Evolutionary conservation across 202 grass and related monocot genomes (phyloP).

Genomic region (Panicum hallii): DNA sequence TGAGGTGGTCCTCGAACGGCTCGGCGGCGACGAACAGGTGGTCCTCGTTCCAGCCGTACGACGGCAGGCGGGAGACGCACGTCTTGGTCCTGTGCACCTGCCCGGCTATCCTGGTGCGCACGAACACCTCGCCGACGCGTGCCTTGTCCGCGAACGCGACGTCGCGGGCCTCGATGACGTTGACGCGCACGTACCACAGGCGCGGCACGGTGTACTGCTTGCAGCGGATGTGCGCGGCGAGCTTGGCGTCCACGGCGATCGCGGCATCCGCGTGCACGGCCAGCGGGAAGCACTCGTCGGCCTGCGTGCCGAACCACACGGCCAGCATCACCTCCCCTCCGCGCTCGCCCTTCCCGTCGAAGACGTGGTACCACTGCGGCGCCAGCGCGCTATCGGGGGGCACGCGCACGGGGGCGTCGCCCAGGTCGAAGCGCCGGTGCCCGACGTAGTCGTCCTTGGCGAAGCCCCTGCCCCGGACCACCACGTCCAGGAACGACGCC

Average conservation of each 20-base stretch:
- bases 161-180: constrained; percentile 71
- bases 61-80: constrained; percentile 54
- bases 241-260: constrained; percentile 48
- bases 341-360: constrained; percentile 42
- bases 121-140: constrained; percentile 62
- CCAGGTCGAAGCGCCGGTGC: constrained; percentile 52
- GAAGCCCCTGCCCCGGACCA: constrained; percentile 59
- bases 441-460: constrained; percentile 57
- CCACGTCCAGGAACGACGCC: constrained; percentile 63
- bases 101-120: constrained; percentile 50
- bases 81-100: constrained; percentile 58
- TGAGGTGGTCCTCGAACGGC: constrained; percentile 76
- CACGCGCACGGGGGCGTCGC: constrained; percentile 65
- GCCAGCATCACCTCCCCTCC: constrained; percentile 77
- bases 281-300: constrained; percentile 76
- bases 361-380: constrained; percentile 78
- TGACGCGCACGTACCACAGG: constrained; percentile 83
- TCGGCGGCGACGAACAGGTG: constrained; percentile 79
- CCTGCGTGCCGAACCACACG: constrained; percentile 86
- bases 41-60: constrained; percentile 82
- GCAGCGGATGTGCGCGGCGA: constrained; percentile 69
- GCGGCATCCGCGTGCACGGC: constrained; percentile 72
- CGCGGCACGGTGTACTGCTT: constrained; percentile 82
- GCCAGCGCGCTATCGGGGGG: constrained; percentile 83
- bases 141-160: constrained; percentile 54